phyloP scores from a whole-genome alignment of 441 rosid species.

The Populus hybrid region DNA sequence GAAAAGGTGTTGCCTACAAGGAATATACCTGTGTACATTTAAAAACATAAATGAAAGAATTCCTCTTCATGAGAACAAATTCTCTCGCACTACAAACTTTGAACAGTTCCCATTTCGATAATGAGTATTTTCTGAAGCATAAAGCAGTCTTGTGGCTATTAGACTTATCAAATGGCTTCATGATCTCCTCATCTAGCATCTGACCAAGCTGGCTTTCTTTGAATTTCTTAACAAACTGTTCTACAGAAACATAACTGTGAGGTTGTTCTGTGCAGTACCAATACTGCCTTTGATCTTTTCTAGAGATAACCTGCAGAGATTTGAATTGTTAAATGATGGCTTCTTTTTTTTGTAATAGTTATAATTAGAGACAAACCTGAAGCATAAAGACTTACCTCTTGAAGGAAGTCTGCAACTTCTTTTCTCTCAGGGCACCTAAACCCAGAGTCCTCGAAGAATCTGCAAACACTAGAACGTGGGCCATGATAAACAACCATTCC shows the following conservation, averaged over 20 bases:
- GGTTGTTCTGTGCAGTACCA: constrained; percentile 31
- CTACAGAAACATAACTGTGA: constrained; percentile 37
- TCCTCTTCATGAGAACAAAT: constrained; percentile 52
- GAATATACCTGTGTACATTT: constrained; percentile 41
- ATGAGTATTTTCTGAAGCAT: constrained; percentile 33
- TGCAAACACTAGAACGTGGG: constrained; percentile 23
- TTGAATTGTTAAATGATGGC: neutral
- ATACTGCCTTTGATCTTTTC: constrained; percentile 53
- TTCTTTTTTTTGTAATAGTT: neutral
- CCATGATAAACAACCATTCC: constrained; percentile 42
- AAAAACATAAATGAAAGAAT: constrained; percentile 41
- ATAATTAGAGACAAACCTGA: neutral
- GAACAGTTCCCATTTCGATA: constrained; percentile 43
- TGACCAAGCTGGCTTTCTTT: constrained; percentile 28
- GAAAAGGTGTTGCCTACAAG: too few relatives aligned
- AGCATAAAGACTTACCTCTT: constrained; percentile 19
- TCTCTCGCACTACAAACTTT: constrained; percentile 47
- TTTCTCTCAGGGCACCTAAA: constrained; percentile 40
- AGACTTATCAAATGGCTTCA: constrained; percentile 31
- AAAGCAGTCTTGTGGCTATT: constrained; percentile 26
- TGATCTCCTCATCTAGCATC: constrained; percentile 34
- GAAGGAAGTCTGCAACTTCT: constrained; percentile 44
- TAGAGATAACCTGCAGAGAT: constrained; percentile 41
- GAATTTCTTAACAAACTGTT: constrained; percentile 33
- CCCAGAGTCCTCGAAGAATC: constrained; percentile 39